Evolutionary conservation across 352 stramenopile species (phyloP).

Genomic region (Globisporangium megalacanthum): DNA sequence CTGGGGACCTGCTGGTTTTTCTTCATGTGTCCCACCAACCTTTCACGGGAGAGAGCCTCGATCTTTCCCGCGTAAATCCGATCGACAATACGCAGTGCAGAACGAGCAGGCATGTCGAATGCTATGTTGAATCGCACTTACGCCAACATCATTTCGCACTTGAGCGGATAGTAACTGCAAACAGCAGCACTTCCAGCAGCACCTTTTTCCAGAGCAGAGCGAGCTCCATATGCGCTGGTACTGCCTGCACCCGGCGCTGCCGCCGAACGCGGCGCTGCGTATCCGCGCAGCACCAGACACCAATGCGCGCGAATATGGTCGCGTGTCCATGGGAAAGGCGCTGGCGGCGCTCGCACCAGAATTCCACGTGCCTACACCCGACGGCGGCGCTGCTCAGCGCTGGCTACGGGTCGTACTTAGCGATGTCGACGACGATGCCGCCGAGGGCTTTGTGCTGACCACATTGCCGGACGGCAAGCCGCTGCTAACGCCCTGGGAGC

Average conservation of each 20-base stretch:
- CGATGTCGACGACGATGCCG: constrained; percentile 20
- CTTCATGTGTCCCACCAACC: background rate
- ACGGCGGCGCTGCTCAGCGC: constrained; percentile 11
- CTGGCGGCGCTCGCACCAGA: constrained; percentile 27
- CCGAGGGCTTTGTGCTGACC: constrained; percentile 52
- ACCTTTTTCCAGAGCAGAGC: background rate
- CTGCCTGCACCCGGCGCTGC: constrained; percentile 52
- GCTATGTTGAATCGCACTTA: no score
- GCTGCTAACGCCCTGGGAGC: constrained; percentile 50
- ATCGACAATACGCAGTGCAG: no score
- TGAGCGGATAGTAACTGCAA: background rate
- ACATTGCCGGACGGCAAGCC: constrained; percentile 31
- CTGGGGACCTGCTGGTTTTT: background rate
- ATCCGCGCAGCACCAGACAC: constrained; percentile 51
- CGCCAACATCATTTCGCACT: background rate
- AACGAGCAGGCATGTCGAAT: no score
- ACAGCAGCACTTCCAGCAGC: background rate
- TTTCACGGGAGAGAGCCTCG: background rate
- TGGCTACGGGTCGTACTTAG: constrained; percentile 54
- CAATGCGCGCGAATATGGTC: constrained; percentile 27
- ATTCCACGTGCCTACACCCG: constrained; percentile 25
- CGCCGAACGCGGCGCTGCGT: constrained; percentile 51
- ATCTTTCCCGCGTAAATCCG: background rate
- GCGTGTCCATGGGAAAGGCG: constrained; percentile 45
- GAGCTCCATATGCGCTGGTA: constrained; percentile 56